These are phyloP conservation scores for Colletotrichum musae DNA, from an alignment of 2,329 filamentous ascomycete species.

Conservation along the genomic window DNA sequence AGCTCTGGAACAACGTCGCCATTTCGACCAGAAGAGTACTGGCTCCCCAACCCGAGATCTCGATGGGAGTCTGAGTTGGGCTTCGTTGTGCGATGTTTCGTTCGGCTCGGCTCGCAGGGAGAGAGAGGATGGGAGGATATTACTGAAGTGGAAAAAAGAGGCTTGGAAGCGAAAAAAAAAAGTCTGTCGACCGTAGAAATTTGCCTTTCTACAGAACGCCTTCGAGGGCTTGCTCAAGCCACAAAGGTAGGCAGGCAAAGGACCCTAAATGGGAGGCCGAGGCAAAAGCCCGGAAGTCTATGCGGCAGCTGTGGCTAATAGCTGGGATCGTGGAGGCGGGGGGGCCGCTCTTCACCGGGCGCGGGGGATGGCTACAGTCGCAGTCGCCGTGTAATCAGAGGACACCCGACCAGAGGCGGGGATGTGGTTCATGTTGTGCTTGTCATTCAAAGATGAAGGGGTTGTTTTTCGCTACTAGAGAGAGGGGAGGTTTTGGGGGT, in stretches of 20 bases:
- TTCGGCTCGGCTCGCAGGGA: not conserved
- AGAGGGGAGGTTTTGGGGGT: not conserved
- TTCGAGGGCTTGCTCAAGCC: too few relatives aligned
- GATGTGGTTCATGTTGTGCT: conserved; percentile 50
- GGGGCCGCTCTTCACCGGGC: conserved; percentile 34
- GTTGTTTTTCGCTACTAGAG: conserved; percentile 11
- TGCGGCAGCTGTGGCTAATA: conserved; percentile 2
- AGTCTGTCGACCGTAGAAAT: too few relatives aligned
- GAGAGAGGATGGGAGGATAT: not conserved
- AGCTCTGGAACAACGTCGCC: conserved; percentile 79
- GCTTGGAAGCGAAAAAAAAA: too few relatives aligned
- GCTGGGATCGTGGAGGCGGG: conserved; percentile 5
- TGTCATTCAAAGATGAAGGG: conserved; percentile 36
- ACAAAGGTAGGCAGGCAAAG: not conserved
- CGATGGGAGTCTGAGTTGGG: conserved; percentile 4
- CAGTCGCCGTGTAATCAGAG: conserved; percentile 50
- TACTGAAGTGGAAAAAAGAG: not conserved
- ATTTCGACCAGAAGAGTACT: conserved; percentile 60
- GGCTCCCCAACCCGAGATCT: conserved; percentile 15
- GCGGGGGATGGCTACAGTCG: conserved; percentile 43
- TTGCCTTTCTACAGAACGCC: too few relatives aligned
- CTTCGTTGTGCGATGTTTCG: conserved; percentile 3
- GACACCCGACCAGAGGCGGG: conserved; percentile 54
- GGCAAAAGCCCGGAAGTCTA: not conserved
- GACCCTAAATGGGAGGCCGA: not conserved